Percentiles rank a stretch among this genome's conserved stretches.
phyloP scores from a whole-genome alignment of 179 eudicot genomes.

The Amaranthus tricolor region DNA sequence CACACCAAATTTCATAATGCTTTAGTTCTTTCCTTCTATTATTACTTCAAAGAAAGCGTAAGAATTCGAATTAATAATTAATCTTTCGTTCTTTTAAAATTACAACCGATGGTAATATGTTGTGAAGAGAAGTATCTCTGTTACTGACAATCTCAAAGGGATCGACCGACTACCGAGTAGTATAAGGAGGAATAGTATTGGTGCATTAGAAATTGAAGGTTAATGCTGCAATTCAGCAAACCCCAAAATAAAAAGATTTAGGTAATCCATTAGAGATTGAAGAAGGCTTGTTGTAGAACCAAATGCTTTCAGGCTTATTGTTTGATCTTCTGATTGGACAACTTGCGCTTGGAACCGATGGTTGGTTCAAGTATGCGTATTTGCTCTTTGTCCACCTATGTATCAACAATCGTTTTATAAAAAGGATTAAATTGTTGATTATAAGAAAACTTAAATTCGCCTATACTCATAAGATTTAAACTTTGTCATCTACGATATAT shows the following conservation, averaged over 20 bases:
- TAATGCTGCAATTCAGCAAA: conserved; percentile 2
- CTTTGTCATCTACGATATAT: too few species aligned
- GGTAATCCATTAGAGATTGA: background rate
- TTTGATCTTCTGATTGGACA: conserved; percentile 24
- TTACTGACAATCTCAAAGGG: too few species aligned
- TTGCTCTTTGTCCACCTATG: conserved; percentile 89
- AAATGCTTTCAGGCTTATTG: conserved; percentile 28
- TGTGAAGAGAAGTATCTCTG: too few species aligned
- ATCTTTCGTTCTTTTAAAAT: too few species aligned
- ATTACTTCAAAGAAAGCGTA: background rate
- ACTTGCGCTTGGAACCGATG: conserved; percentile 32
- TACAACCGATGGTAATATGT: too few species aligned
- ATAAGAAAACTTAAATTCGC: too few species aligned
- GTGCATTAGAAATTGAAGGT: background rate
- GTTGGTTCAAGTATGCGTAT: conserved; percentile 74
- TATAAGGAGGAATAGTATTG: background rate
- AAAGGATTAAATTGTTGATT: too few species aligned
- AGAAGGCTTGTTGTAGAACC: conserved; percentile 16
- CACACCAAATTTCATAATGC: background rate
- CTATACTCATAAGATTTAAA: too few species aligned
- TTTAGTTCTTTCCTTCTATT: background rate
- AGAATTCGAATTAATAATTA: too few species aligned
- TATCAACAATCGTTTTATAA: too few species aligned
- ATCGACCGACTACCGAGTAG: too few species aligned
- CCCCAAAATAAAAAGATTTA: conserved; percentile 17